These are phyloP conservation scores for Pholiota microspora DNA, from an alignment of 768 basidiomycete species.

Conservation along the genomic window DNA sequence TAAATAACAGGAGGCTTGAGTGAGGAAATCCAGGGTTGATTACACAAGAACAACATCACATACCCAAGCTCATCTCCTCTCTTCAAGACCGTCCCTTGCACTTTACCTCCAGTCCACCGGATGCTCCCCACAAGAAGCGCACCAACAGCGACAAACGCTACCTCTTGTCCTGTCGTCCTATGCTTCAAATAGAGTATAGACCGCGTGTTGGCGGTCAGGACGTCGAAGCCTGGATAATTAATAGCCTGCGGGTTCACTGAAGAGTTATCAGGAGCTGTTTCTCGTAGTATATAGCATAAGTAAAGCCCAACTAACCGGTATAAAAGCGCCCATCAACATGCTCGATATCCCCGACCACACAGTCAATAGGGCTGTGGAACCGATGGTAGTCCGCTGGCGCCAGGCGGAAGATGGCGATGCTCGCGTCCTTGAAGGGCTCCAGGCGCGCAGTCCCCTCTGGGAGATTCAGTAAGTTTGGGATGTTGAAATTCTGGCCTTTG, in stretches of 20 bases:
- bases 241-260: slow-evolving; percentile 78
- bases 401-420: slow-evolving; percentile 70
- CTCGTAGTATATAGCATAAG: not conserved
- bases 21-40: not conserved
- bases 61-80: slow-evolving; percentile 66
- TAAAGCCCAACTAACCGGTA: slow-evolving; percentile 39
- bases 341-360: slow-evolving; percentile 39
- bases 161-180: slow-evolving; percentile 36
- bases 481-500: slow-evolving; percentile 70
- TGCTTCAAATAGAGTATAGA: slow-evolving; percentile 55
- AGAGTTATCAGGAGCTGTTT: not conserved
- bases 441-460: slow-evolving; percentile 40
- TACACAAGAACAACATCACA: not conserved
- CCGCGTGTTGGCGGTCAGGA: slow-evolving; percentile 63
- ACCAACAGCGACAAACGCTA: slow-evolving; percentile 76
- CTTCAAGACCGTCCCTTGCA: slow-evolving; percentile 42
- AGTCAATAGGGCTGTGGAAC: slow-evolving; percentile 71
- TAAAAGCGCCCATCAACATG: slow-evolving; percentile 60
- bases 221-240: slow-evolving; percentile 62
- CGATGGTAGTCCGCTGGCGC: slow-evolving; percentile 84
- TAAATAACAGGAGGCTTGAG: slow-evolving; percentile 28
- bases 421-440: slow-evolving; percentile 37
- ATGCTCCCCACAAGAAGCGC: slow-evolving; percentile 82
- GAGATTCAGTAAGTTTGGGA: slow-evolving; percentile 55
- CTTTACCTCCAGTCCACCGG: slow-evolving; percentile 53